Conservation (phyloP, 148 eudicot species). For the Rhododendron mucronatum region DNA sequence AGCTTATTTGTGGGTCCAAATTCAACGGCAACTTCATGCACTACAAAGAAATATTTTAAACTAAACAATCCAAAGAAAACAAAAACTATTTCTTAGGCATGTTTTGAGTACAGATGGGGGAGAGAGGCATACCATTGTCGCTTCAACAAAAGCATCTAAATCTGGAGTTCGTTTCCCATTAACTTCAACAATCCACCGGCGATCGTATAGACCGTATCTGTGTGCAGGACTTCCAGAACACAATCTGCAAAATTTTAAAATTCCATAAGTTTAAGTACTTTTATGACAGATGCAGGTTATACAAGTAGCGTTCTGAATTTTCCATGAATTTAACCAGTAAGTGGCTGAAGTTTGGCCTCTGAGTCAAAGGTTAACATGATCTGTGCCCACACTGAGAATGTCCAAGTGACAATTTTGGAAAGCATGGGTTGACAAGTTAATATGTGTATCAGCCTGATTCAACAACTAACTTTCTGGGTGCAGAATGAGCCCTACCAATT, state of each 20-base stretch:
- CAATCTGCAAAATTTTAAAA: not conserved
- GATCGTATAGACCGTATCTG: constrained; percentile 80
- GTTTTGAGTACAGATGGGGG: not conserved
- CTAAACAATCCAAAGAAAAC: no score
- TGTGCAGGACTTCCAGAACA: constrained; percentile 20
- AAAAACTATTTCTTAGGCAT: not conserved
- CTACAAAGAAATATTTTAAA: no score
- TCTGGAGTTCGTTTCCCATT: constrained; percentile 89
- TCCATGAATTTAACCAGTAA: not conserved
- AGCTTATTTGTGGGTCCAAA: no score
- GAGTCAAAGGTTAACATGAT: not conserved
- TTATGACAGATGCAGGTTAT: not conserved
- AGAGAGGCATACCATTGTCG: constrained; percentile 56
- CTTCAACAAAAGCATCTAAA: constrained; percentile 77
- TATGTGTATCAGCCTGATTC: not conserved
- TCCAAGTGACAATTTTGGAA: not conserved
- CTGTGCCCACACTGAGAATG: not conserved
- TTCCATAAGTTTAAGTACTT: not conserved
- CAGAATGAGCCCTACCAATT: not conserved
- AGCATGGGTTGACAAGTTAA: not conserved
- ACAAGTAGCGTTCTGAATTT: not conserved
- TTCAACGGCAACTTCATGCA: no score
- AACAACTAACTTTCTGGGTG: not conserved
- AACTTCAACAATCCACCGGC: constrained; percentile 92
- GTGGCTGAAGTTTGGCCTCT: not conserved